These are phyloP conservation scores for Saccharomycopsis sp. DNA, from an alignment of 805 yeast species.

Conservation along the genomic window DNA sequence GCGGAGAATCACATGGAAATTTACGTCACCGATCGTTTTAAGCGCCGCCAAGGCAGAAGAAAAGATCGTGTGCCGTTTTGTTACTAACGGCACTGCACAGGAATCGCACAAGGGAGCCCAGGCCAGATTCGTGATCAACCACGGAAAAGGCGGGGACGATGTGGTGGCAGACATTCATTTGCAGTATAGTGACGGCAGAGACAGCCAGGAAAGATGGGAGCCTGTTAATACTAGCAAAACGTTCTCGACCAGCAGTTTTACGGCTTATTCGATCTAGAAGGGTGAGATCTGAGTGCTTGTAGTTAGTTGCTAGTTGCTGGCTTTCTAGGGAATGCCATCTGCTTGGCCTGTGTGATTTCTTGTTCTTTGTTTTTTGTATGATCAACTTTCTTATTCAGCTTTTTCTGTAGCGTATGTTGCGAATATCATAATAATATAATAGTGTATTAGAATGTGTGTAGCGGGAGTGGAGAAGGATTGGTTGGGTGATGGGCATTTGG, in stretches of 20 bases:
- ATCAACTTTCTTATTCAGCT: background rate
- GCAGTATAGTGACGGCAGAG: conserved; percentile 23
- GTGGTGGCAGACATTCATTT: conserved; percentile 39
- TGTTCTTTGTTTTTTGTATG: background rate
- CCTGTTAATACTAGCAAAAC: conserved; percentile 15
- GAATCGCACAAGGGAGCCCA: conserved; percentile 74
- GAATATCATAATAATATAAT: too few species aligned
- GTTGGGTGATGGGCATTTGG: too few species aligned
- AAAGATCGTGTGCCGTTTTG: conserved; percentile 77
- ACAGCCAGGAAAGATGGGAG: conserved; percentile 11
- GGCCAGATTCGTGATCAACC: conserved; percentile 49
- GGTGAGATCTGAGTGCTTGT: too few species aligned
- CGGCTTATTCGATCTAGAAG: conserved; percentile 9
- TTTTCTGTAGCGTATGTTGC: background rate
- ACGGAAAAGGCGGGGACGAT: conserved; percentile 37
- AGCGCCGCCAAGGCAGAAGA: conserved; percentile 40
- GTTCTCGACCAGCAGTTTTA: conserved; percentile 10
- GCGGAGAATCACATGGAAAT: conserved; percentile 83
- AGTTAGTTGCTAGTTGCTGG: background rate
- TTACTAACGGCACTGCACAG: conserved; percentile 63
- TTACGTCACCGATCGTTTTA: conserved; percentile 37
- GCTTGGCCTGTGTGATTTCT: background rate
- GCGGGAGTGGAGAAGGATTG: too few species aligned
- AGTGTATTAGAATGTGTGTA: too few species aligned
- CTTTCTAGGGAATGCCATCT: background rate